phyloP scores from a whole-genome alignment of 2,329 filamentous ascomycete genomes.

The Byssochlamys sp. region DNA sequence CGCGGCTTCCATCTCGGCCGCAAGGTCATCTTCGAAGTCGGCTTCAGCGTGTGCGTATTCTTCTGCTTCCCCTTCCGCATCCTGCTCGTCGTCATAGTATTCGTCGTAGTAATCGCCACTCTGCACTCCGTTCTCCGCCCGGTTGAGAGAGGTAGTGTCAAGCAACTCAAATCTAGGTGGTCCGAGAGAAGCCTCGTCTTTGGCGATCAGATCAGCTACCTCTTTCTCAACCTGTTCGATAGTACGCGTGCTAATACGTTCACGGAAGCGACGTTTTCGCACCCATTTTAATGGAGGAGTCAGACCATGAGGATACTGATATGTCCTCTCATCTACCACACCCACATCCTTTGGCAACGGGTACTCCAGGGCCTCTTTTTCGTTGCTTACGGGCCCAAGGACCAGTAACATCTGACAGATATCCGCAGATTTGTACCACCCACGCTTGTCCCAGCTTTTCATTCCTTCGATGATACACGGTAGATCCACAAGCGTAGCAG shows the following conservation, averaged over 20 bases:
- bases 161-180: constrained; percentile 55
- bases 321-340: constrained; percentile 43
- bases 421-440: constrained; percentile 81
- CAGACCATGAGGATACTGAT: constrained; percentile 74
- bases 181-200: constrained; percentile 54
- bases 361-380: constrained; percentile 55
- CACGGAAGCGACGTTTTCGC: constrained; percentile 70
- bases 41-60: constrained; percentile 31
- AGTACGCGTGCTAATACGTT: constrained; percentile 69
- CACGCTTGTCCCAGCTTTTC: constrained; percentile 85
- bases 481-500: constrained; percentile 69
- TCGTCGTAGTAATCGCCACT: constrained; percentile 41
- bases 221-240: constrained; percentile 76
- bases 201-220: constrained; percentile 62
- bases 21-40: constrained; percentile 32
- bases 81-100: constrained; percentile 37
- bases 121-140: constrained; percentile 30
- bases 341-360: constrained; percentile 66
- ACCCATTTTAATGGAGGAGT: constrained; percentile 83
- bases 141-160: constrained; percentile 43
- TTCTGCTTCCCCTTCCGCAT: constrained; percentile 41
- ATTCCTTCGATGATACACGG: constrained; percentile 81
- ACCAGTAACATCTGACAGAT: constrained; percentile 83
- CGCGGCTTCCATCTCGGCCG: constrained; percentile 36
- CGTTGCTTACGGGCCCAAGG: constrained; percentile 56